Base-by-base conservation (phyloP, 2,329 filamentous ascomycete genomes). In the Rutstroemia sp. region DNA sequence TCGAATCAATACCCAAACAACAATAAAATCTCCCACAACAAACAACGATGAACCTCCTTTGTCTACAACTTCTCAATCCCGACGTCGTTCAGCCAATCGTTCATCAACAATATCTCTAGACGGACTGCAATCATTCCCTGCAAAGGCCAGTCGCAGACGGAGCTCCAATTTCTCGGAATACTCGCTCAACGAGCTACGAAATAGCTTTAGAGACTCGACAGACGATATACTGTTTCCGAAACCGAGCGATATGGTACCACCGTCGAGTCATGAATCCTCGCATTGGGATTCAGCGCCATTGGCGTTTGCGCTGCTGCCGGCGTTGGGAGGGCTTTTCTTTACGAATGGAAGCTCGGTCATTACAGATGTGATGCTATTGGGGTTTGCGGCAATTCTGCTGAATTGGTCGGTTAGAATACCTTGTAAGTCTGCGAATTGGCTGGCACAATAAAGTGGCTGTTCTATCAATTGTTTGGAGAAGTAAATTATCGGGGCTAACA, bases 351-450 rank as follows among this genome's bases (percentile, higher is more conserved):
- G 86, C 64, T 82, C 86, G 0, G 79, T 96, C 59, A 83, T 92
- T 54, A 96, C 91, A 0, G 92, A 97, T 71, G 73, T 95, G 27
- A 86, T 94, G 64, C 76, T 97, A 36, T 73, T 97, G 34, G 83
- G 81, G 2, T 72, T 97, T 59, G 88, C 89, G 2, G 89, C 87
- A 4, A 80, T 96, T 46, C 95, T 96, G 66, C 76, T 97, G 60
- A 92, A 96, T 69, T 96, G 91, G 89, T 92, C 89, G 49, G 87
- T 96, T 45, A 86, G 89, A 56, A 77, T 94, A 63, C 92, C 92
- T 64, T 97, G 92, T 54, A 34, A 54, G 51, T 54, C 2, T 40
- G 38, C 38, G 38, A 17, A 40, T 40, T 16, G 4, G 14, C n/a
- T 40, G 7, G 8, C 1, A 16, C 38, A 40, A 40, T 40, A 40